Percentiles rank a stretch among this genome's conserved stretches.
phyloP scores from a whole-genome alignment of 2,329 filamentous ascomycete genomes.

The Cercospora zeina region DNA sequence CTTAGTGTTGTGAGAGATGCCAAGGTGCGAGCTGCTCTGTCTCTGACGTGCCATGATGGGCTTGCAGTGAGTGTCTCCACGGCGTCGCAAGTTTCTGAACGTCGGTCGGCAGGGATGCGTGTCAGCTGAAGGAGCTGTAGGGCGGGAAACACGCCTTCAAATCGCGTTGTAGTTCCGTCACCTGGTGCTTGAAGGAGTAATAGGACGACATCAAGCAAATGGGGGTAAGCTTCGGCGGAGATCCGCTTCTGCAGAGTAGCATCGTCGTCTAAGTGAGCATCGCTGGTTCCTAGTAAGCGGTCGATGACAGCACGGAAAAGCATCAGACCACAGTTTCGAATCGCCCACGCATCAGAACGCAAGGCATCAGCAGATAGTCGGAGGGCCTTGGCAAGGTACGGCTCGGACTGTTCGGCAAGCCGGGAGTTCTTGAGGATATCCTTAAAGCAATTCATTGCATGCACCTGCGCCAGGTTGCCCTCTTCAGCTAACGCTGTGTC shows the following conservation, averaged over 20 bases:
- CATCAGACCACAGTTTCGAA: constrained; percentile 89
- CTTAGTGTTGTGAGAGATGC: constrained; percentile 38
- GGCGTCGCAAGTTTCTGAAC: constrained; percentile 57
- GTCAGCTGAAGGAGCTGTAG: constrained; percentile 77
- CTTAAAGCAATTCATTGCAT: constrained; percentile 90
- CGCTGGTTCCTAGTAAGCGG: constrained; percentile 71
- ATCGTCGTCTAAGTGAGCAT: constrained; percentile 61
- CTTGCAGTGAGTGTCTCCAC: constrained; percentile 66
- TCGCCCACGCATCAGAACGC: constrained; percentile 83
- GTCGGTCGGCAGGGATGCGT: constrained; percentile 61
- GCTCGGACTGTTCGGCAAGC: constrained; percentile 70
- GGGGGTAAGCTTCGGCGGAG: constrained; percentile 68
- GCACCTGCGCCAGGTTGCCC: constrained; percentile 78
- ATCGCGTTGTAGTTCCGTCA: constrained; percentile 25
- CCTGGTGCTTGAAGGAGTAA: constrained; percentile 53
- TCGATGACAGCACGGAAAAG: constrained; percentile 84
- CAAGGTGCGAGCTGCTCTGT: constrained; percentile 74
- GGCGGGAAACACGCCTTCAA: constrained; percentile 76
- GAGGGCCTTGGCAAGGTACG: constrained; percentile 70
- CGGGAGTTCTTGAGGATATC: constrained; percentile 85
- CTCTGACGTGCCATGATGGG: constrained; percentile 75
- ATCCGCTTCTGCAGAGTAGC: constrained; percentile 55
- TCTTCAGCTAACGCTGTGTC: constrained; percentile 44
- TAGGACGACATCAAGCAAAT: constrained; percentile 64
- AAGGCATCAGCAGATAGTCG: constrained; percentile 78